Evolutionary conservation across 2,329 filamentous ascomycete species (phyloP).

Genomic region (Aspergillus glaucus): DNA sequence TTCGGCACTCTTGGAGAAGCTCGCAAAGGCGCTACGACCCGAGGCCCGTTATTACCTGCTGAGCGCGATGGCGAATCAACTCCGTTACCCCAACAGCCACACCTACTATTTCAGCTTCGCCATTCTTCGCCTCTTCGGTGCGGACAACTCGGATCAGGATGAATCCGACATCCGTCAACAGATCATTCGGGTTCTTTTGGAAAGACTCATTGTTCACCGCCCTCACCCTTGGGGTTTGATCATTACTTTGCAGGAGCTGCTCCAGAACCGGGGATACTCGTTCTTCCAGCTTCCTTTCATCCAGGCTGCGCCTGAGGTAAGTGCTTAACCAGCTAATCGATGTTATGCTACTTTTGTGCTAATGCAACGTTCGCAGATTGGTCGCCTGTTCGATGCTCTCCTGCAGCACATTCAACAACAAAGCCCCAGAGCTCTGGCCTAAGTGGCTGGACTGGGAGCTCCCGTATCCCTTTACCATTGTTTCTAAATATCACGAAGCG

Average conservation of each 20-base stretch:
- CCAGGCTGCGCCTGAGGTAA: constrained; percentile 80
- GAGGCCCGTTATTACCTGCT: constrained; percentile 82
- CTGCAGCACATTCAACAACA: constrained; percentile 42
- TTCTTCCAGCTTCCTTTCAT: constrained; percentile 94
- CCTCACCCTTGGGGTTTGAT: constrained; percentile 95
- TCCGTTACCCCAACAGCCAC: constrained; percentile 81
- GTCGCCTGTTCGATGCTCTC: constrained; percentile 40
- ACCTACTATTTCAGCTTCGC: constrained; percentile 90
- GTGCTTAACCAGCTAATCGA: constrained; percentile 6
- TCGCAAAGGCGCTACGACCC: constrained; percentile 67
- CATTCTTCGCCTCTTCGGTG: constrained; percentile 76
- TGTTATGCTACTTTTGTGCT: background rate
- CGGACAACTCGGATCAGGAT: constrained; percentile 62
- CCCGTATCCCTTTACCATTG: constrained; percentile 3
- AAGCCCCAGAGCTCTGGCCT: constrained; percentile 39
- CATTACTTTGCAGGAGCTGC: constrained; percentile 77
- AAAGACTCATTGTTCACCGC: constrained; percentile 80
- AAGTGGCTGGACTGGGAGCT: constrained; percentile 8
- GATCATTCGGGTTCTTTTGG: constrained; percentile 80
- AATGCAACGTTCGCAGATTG: constrained; percentile 28
- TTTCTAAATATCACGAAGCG: constrained; percentile 14
- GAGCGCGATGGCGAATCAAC: constrained; percentile 79
- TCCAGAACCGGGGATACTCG: constrained; percentile 83
- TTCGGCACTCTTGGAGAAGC: constrained; percentile 64
- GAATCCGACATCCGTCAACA: constrained; percentile 81